Evolutionary conservation across 2,329 filamentous ascomycete species (phyloP), one percentile per base, ranked within the genome.

Genomic region (Fusarium camptoceras): DNA sequence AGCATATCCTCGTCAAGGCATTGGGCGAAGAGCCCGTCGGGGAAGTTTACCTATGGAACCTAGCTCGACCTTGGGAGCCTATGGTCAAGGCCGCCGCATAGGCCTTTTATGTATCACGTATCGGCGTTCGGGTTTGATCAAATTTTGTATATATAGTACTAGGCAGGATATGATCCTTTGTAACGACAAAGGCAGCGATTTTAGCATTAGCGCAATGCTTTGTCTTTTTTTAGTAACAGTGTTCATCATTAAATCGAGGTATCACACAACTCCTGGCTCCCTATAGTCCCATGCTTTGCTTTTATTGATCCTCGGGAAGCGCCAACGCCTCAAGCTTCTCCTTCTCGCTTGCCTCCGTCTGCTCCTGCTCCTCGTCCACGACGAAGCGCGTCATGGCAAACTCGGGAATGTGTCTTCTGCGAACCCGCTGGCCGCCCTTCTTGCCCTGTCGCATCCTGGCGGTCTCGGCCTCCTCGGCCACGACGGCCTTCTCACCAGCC

Each of bases 401-500:
- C 55, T 88, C 87, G 37, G 83, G 85, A 59, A 83, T 78, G 54
- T 77, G 79, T 73, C 79, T 80, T 48, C 79, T 77, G 69, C 79
- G 71, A 6, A 56, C 34, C 10, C 59, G 72, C 46, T 75, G 66
- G 8, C 75, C 68, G 18, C 78, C 76, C 59, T 79, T 81, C 70
- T 80, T 78, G 63, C 73, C 81, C 66, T 76, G 78, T 50, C 80
- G 76, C 70, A 77, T 64, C 64, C 73, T 73, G 5, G 79, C 77
- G 24, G 80, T 77, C 64, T 87, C 83, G 11, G 84, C 83, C 48
- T 88, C 81, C 30, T 79, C 76, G 41, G 75, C 72, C 20, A 82
- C 76, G 0, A 92, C 81, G 27, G 82, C 81, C 70, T 81, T 83
- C 80, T 97, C 94, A 25, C 89, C 90, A 22, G 88, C 87, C 44